Base-by-base conservation (phyloP, 1,284 basidiomycete species). In the Melampsora abietis-canadensis region DNA sequence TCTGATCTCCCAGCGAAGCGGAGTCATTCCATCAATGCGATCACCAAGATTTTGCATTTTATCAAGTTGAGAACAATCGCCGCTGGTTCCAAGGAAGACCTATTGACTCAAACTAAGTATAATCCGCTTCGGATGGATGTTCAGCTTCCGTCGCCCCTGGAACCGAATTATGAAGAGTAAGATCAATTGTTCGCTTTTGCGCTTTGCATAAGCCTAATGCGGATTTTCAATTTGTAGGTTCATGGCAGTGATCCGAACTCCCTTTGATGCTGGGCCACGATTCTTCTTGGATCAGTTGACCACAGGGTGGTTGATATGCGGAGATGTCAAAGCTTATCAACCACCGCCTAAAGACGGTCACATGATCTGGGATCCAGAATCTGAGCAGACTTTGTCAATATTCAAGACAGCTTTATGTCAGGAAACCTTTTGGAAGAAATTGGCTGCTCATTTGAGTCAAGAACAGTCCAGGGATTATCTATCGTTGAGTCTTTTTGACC, bases 221-320 rank as follows among this genome's bases (percentile, higher is more conserved):
- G 46, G 19, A 30, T 44, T 62, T 37, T 10, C 51, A 27, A 30
- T 44, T 4, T 31, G 15, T 63, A 70, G 68, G 15, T 70, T 70
- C n/a, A 21, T 64, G 21, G 14, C 44, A 24, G 68, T 21, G 15
- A 19, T 70, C 24, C 44, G 37, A 24, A 24, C 60, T 19, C 68
- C 68, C 10, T 34, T 70, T 40, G 51, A 54, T 31, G 68, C 61
- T 19, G 27, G 34, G 7, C 68, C 68, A 14, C 44, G 66, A 17
- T 81, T 84, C 63, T 89, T 88, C 77, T 83, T 90, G 10, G 95
- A 98, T 84, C 92, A 93, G 81, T 84, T 90, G 27, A 83, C 85
- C 63, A 91, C 90, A 1, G 95, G 94, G 0, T 97, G 95, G 86
- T 83, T 98, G 66, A 85, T 88, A 0, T 97, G 94, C 93, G 85